Evolutionary conservation across 2,329 filamentous ascomycete species (phyloP), one percentile per base, ranked within the genome.

Genomic region (Penicillium expansum): DNA sequence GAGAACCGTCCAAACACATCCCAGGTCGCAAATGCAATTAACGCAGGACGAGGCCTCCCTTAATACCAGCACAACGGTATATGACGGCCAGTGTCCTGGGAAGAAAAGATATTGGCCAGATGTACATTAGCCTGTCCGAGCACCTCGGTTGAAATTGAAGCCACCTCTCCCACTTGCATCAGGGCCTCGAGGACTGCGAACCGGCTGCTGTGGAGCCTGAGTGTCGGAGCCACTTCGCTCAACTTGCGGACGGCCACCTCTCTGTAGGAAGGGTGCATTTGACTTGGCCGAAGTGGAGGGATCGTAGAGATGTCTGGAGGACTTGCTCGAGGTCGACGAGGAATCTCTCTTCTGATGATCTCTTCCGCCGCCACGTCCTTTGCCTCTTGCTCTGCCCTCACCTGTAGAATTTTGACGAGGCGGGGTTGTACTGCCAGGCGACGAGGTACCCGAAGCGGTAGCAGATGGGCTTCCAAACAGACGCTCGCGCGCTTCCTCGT

Each of bases 401-500:
- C 68, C 67, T 52, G 58, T 66, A 42, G 64, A 69, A 30, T 13
- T 22, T 52, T 52, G 69, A 33, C 75, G 76, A 22, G 86, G 86
- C 22, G 87, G 86, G 14, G 86, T 86, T 3, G 83, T 79, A 44
- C 78, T 83, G 10, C 85, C 84, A 0, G 86, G 85, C 4, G 85
- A 85, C 4, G 86, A 86, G 8, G 81, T 79, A 1, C 86, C 83
- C 0, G 86, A 79, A 4, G 65, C 72, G 18, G 69, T 71, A 8
- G 68, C 71, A 6, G 69, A 68, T 5, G 70, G 68, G 22, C 84
- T 85, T 20, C 92, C 92, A 73, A 97, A 93, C 54, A 97, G 87
- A 71, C 92, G 89, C 66, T 93, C 91, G 30, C 93, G 83, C 6
- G 87, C 90, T 77, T 96, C 92, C 59, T 95, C 90, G 71, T 97